Evolutionary conservation across 495 filamentous ascomycete species (phyloP), one percentile per base, ranked within the genome.

Genomic region (Podospora anserina): DNA sequence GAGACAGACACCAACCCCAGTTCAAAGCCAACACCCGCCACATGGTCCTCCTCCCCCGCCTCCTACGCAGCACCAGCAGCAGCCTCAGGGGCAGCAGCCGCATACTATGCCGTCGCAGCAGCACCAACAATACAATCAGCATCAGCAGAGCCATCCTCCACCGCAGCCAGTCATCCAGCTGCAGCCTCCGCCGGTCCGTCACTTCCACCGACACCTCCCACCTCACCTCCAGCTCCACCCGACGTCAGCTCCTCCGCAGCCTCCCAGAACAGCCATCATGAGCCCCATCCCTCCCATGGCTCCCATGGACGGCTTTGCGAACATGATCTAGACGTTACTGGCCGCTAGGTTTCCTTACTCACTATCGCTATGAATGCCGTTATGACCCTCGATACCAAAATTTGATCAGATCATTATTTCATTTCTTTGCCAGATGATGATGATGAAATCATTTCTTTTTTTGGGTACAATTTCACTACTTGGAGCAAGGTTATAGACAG

Each of bases 261-360:
- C 75, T 54, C 72, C 76, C 61, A 69, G 71, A 70, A 74, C 74
- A 64, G 55, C 71, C 1, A 69, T 80, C 67, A 70, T 66, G 63
- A 68, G 59, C 49, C 69, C 66, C 16, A 55, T 66, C 15, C 57
- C 56, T 19, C 39, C 61, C 7, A 26, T 60, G 19, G n/a, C 23
- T 64, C 73, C 69, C 1, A 64, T 78, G 56, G 77, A 78, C 26
- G 75, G 73, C 53, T 71, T 75, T 27, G 70, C 78, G n/a, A 82
- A 81, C 71, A 83, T 83, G 80, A 82, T 82, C 62, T 83, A 76
- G 30, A 16, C 30, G n/a, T 39, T 15, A 5, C 0, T 28, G 30
- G 61, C 6, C 23, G 23, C 23, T 58, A 19, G n/a, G 55, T 13
- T 26, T 58, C 4, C 55, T 5, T 26, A 58, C 55, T 20, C 55